Percentiles rank a stretch among this genome's conserved stretches.
These are phyloP conservation scores for Pyricularia sp. DNA, from an alignment of 2,329 filamentous ascomycete genomes.

Conservation along the genomic window DNA sequence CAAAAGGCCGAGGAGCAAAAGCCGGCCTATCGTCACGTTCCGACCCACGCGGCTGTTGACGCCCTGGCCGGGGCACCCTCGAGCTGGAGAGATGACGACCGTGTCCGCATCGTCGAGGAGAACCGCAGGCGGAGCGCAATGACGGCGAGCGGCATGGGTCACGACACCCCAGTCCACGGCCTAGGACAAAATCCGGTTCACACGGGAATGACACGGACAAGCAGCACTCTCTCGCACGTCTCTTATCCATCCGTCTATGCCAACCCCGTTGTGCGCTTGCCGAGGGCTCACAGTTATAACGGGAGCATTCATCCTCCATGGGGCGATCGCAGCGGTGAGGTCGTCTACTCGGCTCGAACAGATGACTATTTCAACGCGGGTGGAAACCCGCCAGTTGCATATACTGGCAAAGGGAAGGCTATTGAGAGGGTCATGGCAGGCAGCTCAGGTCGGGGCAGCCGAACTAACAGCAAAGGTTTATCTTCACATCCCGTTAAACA, in stretches of 20 bases:
- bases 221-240: constrained; percentile 12
- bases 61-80: constrained; percentile 45
- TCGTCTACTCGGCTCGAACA: constrained; percentile 17
- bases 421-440: constrained; percentile 18
- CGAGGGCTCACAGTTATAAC: constrained; percentile 10
- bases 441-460: constrained; percentile 23
- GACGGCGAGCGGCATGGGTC: constrained; percentile 24
- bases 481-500: constrained; percentile 9
- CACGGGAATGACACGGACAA: constrained; percentile 32
- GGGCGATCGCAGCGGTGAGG: constrained; percentile 19
- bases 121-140: constrained; percentile 40
- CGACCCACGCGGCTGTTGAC: constrained; percentile 52
- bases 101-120: constrained; percentile 36
- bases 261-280: constrained; percentile 7
- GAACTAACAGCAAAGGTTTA: constrained; percentile 27
- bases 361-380: background rate
- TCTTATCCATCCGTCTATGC: constrained; percentile 8
- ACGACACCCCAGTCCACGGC: constrained; percentile 9
- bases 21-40: constrained; percentile 47
- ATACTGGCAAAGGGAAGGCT: constrained; percentile 33
- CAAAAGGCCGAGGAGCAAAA: constrained; percentile 30
- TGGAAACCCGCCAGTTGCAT: constrained; percentile 8
- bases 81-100: constrained; percentile 38
- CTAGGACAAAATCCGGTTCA: constrained; percentile 19
- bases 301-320: constrained; percentile 26